Evolutionary conservation across 2,329 filamentous ascomycete genomes (phyloP), one percentile per base, ranked within the genome.

Genomic region (Monosporascus sp.): DNA sequence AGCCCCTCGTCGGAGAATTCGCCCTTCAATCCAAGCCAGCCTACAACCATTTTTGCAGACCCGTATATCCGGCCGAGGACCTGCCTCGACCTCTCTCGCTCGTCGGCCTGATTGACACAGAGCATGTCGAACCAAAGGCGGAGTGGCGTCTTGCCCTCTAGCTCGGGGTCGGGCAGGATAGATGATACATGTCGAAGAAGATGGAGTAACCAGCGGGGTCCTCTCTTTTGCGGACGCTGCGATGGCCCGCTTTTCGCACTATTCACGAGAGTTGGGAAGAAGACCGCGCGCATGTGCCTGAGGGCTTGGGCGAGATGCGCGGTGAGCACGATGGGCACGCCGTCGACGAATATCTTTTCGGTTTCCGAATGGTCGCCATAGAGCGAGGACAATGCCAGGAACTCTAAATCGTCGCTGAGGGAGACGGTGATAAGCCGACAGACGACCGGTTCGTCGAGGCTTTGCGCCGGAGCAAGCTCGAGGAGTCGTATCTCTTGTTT

Each of bases 351-450:
- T 52, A 72, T 66, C 48, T 51, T 60, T 24, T 70, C 69, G 17
- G 64, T 65, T 11, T 59, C 58, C 43, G 60, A 51, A 9, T 41
- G 26, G 28, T 57, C 55, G 20, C 55, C 57, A 14, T 50, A 49
- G 9, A 59, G 50, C 3, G 50, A 53, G 15, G 57, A 59, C 15
- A 59, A 43, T 5, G 49, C 57, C 7, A 59, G 24, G 41, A 49
- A 59, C 31, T 56, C 57, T 18, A 50, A 28, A 11, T 54, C 50
- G 14, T 52, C 37, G 46, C 52, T 62, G 38, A 70, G 62, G 3
- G 58, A 56, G 35, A 64, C 54, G 22, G 64, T 67, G 26, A 72
- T 57, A 26, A 71, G 58, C 15, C 69, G 69, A 50, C 67, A 70
- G n/a, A 64, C 61, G 41, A 71, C 54, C 8, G 60, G 58, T 24